Evolutionary conservation across 2,329 filamentous ascomycete genomes (phyloP).

Genomic region (Ceratocystis destructans): DNA sequence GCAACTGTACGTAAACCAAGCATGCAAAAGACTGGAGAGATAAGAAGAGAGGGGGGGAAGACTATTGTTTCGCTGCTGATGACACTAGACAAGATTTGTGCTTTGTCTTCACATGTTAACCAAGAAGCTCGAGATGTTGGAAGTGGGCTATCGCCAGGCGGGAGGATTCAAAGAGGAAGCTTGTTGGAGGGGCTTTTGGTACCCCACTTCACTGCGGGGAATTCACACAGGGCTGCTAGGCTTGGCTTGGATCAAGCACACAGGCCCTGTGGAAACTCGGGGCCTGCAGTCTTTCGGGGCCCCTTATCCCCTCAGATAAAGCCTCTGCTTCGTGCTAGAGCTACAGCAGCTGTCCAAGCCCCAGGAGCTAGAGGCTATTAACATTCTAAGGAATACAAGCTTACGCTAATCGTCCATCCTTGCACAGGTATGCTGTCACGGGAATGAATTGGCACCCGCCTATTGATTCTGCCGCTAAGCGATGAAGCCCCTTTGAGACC

Average conservation of each 20-base stretch:
- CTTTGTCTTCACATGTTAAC: not conserved
- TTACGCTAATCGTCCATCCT: not conserved
- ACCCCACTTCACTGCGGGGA: not conserved
- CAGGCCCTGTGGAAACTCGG: not conserved
- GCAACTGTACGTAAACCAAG: not conserved
- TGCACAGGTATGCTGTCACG: slow-evolving; percentile 2
- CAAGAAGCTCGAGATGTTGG: not conserved
- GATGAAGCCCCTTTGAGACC: not conserved
- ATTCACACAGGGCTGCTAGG: not conserved
- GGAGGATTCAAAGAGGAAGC: not conserved
- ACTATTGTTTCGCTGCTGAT: not conserved
- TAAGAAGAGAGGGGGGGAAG: not conserved
- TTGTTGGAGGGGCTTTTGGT: slow-evolving; percentile 4
- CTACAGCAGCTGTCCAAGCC: too few relatives aligned
- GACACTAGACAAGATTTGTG: not conserved
- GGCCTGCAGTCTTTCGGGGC: too few relatives aligned
- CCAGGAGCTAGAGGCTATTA: not conserved
- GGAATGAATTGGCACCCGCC: not conserved
- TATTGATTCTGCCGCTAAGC: not conserved
- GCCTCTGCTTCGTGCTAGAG: too few relatives aligned
- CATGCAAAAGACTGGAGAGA: not conserved
- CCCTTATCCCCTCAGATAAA: too few relatives aligned
- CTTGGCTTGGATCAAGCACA: not conserved
- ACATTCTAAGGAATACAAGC: not conserved
- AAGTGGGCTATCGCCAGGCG: slow-evolving; percentile 3